A percentile compares a stretch with the other conserved stretches of the same genome.
Conservation (phyloP, 129 eudicot genomes). For the Helichrysum umbraculigerum region DNA sequence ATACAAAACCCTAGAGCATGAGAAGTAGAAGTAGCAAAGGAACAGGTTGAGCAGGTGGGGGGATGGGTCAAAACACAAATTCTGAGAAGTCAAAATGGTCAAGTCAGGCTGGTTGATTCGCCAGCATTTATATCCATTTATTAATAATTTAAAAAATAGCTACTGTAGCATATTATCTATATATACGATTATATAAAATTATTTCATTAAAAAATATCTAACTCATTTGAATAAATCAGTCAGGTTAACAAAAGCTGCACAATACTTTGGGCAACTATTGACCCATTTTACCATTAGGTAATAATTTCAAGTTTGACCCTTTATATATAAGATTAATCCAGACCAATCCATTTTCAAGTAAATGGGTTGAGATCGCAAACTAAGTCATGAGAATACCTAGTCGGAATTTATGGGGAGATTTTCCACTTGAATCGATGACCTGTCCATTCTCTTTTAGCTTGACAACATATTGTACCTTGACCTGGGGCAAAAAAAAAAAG, state of each 20-base stretch:
- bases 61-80: not conserved
- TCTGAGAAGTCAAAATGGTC: not conserved
- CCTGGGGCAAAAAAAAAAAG: constrained; percentile 44
- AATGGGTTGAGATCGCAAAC: not conserved
- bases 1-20: not conserved
- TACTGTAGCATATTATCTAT: not conserved
- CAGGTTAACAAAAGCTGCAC: not conserved
- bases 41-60: not conserved
- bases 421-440: constrained; percentile 66
- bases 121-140: not conserved
- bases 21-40: not conserved
- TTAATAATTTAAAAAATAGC: not conserved
- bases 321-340: not conserved
- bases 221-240: not conserved
- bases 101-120: not conserved
- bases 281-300: not conserved
- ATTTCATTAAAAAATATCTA: not conserved
- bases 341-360: not conserved
- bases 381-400: constrained; percentile 50
- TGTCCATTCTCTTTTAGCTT: constrained; percentile 71
- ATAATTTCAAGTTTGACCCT: not conserved
- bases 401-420: constrained; percentile 61
- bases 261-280: not conserved
- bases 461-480: constrained; percentile 63
- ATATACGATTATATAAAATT: not conserved